Evolutionary conservation across 306 rosid species (phyloP).

Genomic region (Acmispon strigosus): DNA sequence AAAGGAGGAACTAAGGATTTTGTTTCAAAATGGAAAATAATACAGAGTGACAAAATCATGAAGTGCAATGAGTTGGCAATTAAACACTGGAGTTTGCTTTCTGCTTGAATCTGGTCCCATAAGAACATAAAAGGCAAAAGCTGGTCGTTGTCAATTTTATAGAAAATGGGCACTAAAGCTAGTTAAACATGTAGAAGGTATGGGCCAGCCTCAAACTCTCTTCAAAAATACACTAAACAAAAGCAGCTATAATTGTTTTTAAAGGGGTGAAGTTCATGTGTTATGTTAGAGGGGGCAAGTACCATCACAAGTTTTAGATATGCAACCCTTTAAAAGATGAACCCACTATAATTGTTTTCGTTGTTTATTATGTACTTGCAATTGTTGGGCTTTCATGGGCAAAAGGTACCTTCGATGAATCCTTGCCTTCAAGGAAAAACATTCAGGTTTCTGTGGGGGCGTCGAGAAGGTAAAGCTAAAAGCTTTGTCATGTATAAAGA

Average conservation of each 20-base stretch:
- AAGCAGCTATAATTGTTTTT: slow-evolving; percentile 22
- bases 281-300: slow-evolving; percentile 55
- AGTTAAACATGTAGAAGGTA: slow-evolving; percentile 25
- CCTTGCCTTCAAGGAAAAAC: slow-evolving; percentile 21
- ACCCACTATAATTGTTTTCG: slow-evolving; percentile 15
- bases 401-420: slow-evolving; percentile 21
- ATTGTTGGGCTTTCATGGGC: slow-evolving; percentile 16
- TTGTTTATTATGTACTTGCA: slow-evolving; percentile 2
- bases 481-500: slow-evolving; percentile 29
- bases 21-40: slow-evolving; percentile 18
- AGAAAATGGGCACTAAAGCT: slow-evolving; percentile 30
- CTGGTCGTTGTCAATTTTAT: slow-evolving; percentile 38
- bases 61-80: slow-evolving; percentile 27
- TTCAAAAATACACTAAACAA: slow-evolving; percentile 23
- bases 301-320: slow-evolving; percentile 35
- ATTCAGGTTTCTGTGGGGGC: slow-evolving; percentile 36
- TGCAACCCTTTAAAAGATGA: slow-evolving; percentile 50
- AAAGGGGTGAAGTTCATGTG: slow-evolving; percentile 12
- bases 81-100: slow-evolving; percentile 13
- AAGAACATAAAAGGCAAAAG: slow-evolving; percentile 20
- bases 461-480: slow-evolving; percentile 17
- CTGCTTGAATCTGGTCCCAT: slow-evolving; percentile 33
- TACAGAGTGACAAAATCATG: slow-evolving; percentile 25
- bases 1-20: neutral
- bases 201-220: slow-evolving; percentile 32